Percentiles rank a stretch among this genome's conserved stretches.
Conservation (phyloP, 1,284 basidiomycete genomes). For the Sutorius eximius region DNA sequence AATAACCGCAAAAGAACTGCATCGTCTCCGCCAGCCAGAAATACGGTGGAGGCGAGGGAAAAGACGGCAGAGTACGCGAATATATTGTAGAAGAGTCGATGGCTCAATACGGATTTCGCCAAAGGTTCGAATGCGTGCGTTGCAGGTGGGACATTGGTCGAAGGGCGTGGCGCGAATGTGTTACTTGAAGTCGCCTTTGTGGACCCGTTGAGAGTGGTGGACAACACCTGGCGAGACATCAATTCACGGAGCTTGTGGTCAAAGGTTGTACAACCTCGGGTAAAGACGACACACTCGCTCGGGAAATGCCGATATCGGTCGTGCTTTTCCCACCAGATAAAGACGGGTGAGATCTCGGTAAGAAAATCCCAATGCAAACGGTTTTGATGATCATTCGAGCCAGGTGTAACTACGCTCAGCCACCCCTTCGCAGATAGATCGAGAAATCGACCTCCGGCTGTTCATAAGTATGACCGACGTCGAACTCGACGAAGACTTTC, state of each 20-base stretch:
- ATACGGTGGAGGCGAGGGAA: constrained; percentile 45
- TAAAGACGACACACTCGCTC: no score
- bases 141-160: constrained; percentile 49
- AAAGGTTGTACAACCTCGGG: background rate
- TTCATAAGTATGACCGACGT: background rate
- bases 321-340: background rate
- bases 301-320: background rate
- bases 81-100: constrained; percentile 53
- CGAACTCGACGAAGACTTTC: background rate
- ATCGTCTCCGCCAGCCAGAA: constrained; percentile 27
- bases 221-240: constrained; percentile 7
- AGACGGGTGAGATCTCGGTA: background rate
- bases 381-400: background rate
- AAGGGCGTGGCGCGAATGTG: constrained; percentile 44
- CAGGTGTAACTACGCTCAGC: background rate
- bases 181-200: constrained; percentile 16
- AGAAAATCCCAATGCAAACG: background rate
- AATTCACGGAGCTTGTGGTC: background rate
- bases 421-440: background rate
- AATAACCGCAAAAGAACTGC: constrained; percentile 24
- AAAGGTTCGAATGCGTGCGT: constrained; percentile 58
- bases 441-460: background rate
- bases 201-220: background rate
- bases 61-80: constrained; percentile 50
- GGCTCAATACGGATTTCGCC: constrained; percentile 54